Conservation (phyloP, 176 grass and related monocot genomes). For the Aechmea fasciata region DNA sequence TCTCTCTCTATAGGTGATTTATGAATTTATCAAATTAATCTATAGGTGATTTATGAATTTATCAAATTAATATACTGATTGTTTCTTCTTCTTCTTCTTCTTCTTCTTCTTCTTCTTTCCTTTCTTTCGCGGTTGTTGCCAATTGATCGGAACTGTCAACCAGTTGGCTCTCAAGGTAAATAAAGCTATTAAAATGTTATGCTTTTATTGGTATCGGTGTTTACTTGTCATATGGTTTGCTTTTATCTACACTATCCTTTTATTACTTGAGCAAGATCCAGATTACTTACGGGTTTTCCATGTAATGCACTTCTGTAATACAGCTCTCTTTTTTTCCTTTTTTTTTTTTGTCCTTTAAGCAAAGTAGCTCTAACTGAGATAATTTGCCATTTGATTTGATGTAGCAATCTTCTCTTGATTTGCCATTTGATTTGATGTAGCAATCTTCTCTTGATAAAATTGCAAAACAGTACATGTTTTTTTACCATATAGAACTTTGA, state of each 20-base stretch:
- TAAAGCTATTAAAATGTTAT: constrained; percentile 4
- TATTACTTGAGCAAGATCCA: not conserved
- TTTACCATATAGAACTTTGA: no score
- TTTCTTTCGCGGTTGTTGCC: constrained; percentile 8
- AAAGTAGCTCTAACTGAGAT: no score
- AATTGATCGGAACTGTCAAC: constrained; percentile 15
- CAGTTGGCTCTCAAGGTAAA: constrained; percentile 98
- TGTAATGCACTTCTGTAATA: not conserved
- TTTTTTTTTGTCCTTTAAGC: not conserved
- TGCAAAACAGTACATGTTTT: no score
- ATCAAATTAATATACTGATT: constrained; percentile 24
- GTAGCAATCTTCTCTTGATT: no score
- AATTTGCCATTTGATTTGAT: no score
- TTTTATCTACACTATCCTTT: not conserved
- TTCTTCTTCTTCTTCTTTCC: constrained; percentile 18
- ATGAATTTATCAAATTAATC: constrained; percentile 18
- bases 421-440: no score
- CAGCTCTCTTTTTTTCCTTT: not conserved
- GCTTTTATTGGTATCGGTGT: not conserved
- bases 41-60: constrained; percentile 8
- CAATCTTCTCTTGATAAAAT: no score
- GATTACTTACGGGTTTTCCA: not conserved
- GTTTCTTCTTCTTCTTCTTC: constrained; percentile 15
- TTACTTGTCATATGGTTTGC: not conserved
- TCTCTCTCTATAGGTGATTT: not conserved